Evolutionary conservation across 176 grass and related monocot genomes (phyloP).

Genomic region (Carex cristatella): DNA sequence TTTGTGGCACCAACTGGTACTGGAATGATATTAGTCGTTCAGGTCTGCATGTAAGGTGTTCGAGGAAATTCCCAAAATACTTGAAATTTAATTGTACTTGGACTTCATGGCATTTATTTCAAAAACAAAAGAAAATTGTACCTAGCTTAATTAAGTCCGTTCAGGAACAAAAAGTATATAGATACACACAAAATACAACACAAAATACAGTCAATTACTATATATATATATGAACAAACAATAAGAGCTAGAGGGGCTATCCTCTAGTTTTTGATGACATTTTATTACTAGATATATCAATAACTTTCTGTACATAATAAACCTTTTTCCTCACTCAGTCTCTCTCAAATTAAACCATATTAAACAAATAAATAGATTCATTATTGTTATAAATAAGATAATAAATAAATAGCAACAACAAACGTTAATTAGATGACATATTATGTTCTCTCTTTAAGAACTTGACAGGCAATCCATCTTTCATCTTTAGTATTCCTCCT

Average conservation of each 20-base stretch:
- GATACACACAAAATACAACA: neutral
- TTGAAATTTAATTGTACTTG: neutral
- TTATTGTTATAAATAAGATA: neutral
- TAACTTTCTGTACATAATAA: neutral
- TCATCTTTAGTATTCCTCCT: constrained; percentile 21
- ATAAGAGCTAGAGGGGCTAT: neutral
- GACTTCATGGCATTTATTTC: too few relatives aligned
- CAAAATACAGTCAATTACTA: neutral
- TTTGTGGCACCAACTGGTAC: neutral
- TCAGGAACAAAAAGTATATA: neutral
- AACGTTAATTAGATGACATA: neutral
- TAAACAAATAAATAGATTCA: neutral
- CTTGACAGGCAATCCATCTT: constrained; percentile 7
- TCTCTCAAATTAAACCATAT: neutral
- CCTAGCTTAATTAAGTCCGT: neutral
- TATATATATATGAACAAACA: neutral
- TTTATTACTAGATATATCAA: neutral
- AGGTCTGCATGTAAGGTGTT: neutral
- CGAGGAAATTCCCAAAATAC: neutral
- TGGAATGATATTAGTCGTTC: neutral
- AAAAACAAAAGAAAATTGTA: neutral
- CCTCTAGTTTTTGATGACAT: neutral
- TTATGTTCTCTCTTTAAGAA: neutral
- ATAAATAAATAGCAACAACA: neutral
- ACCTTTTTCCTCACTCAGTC: neutral